A percentile compares a stretch with the other conserved stretches of the same genome.
Evolutionary conservation across 2,329 filamentous ascomycete species (phyloP).

Genomic region (Aspergillus thermomutatus): DNA sequence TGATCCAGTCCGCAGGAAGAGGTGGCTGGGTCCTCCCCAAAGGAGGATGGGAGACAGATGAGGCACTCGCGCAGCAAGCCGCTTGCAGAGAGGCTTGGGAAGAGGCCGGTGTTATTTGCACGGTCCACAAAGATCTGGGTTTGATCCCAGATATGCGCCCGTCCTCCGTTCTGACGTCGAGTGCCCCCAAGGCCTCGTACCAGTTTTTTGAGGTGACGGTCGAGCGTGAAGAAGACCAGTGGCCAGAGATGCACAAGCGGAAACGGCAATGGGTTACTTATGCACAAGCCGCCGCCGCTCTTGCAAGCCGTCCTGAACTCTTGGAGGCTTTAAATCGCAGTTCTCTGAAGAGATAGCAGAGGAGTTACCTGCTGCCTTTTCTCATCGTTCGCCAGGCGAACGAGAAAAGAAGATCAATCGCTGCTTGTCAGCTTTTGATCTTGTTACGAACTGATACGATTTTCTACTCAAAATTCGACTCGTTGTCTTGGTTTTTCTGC

Average conservation of each 20-base stretch:
- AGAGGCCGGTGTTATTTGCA: slow-evolving; percentile 88
- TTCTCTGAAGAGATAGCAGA: slow-evolving; percentile 56
- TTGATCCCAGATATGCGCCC: slow-evolving; percentile 77
- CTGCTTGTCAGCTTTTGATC: slow-evolving; percentile 2
- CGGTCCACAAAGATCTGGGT: slow-evolving; percentile 79
- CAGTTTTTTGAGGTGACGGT: slow-evolving; percentile 78
- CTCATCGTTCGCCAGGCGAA: not conserved
- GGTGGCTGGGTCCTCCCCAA: slow-evolving; percentile 97
- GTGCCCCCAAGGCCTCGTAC: slow-evolving; percentile 63
- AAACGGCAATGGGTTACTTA: slow-evolving; percentile 88
- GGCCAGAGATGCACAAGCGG: slow-evolving; percentile 93
- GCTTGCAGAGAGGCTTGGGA: slow-evolving; percentile 92
- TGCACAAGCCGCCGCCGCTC: slow-evolving; percentile 70
- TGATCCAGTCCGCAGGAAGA: slow-evolving; percentile 88
- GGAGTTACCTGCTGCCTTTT: slow-evolving; percentile 8
- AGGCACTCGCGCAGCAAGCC: slow-evolving; percentile 80
- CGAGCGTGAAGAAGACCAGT: slow-evolving; percentile 75
- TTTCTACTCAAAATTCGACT: slow-evolving; percentile 5
- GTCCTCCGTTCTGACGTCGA: slow-evolving; percentile 48
- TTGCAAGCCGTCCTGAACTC: slow-evolving; percentile 79
- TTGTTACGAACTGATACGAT: slow-evolving; percentile 25
- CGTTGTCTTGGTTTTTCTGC: slow-evolving; percentile 4
- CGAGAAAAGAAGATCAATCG: not conserved
- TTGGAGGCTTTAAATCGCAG: slow-evolving; percentile 82
- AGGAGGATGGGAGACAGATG: slow-evolving; percentile 95